phyloP scores from a whole-genome alignment of 192 early-diverging fungal genomes.

The Coemansia sp. region DNA sequence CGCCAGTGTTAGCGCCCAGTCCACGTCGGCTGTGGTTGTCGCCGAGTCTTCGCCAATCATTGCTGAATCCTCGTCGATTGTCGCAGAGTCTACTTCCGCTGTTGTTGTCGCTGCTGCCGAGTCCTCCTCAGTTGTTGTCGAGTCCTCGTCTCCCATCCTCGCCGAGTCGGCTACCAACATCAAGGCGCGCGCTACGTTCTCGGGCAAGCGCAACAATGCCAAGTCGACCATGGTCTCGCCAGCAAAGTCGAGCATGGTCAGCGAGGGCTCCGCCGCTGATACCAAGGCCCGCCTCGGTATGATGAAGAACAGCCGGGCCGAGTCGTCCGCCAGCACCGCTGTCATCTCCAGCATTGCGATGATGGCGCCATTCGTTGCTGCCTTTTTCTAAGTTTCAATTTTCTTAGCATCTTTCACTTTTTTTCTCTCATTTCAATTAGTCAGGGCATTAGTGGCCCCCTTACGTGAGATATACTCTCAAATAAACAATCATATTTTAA shows the following conservation, averaged over 20 bases:
- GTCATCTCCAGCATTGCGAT: conserved; percentile 16
- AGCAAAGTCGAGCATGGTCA: conserved; percentile 7
- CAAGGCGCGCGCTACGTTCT: conserved; percentile 6
- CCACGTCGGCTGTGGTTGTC: neutral
- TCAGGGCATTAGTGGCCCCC: neutral
- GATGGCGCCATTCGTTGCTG: conserved; percentile 23
- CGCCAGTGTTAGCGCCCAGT: neutral
- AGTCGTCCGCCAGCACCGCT: conserved; percentile 14
- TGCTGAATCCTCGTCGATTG: neutral
- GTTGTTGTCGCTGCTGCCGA: neutral
- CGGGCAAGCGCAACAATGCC: conserved; percentile 8
- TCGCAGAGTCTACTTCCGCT: neutral
- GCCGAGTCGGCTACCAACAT: conserved; percentile 19
- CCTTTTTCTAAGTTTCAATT: conserved; percentile 17
- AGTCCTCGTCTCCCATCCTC: conserved; percentile 21
- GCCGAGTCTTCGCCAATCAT: conserved; percentile 3
- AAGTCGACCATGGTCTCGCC: conserved; percentile 8
- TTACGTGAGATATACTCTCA: neutral
- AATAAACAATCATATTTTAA: no score
- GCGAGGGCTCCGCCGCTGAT: conserved; percentile 1
- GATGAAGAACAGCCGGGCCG: conserved; percentile 41
- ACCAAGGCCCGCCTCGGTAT: conserved; percentile 16
- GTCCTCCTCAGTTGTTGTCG: neutral
- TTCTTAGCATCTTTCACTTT: neutral
- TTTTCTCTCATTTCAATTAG: neutral